Base-by-base conservation (phyloP, 306 rosid species). In the Phaseolus lunatus region DNA sequence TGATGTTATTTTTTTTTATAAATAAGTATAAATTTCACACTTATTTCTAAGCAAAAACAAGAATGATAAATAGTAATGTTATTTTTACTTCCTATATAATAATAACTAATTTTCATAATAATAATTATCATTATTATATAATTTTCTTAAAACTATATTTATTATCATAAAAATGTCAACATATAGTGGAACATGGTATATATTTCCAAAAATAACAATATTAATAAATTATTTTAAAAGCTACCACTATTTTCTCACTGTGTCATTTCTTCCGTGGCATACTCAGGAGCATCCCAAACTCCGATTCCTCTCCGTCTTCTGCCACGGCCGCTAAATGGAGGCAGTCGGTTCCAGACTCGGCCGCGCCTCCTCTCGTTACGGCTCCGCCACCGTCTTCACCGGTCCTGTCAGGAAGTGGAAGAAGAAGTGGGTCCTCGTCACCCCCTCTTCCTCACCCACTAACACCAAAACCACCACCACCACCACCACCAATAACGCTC, bases 381-480 rank as follows among this genome's bases (percentile, higher is more conserved):
- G 98, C 73, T 78, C 95, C 68, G 77, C 99, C 4, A 33, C 97
- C 11, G 99, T 92, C 9, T 96, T 96, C 90, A 92, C 81, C 31
- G 99, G 99, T 65, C 97, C 98, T 2, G 99, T 96, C 12, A 66
- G 99, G 64, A 92, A 88, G 83, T 95, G 99, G 99, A 88, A 89
- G 94, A 96, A 96, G 92, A 89, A 83, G 75, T 96, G 99, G 99
- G 98, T 92, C 48, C 88, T 87, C 69, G 97, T 90, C 33, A 73
- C 97, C 1, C 78, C 90, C 6, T 82, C 96, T 61, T 79, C 82
- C 35, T 12, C 71, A 7, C 53, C 43, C 47, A 70, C 16, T 35
- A 77, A 72, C 1, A 12, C 4, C n/a, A n/a, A n/a, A n/a, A n/a
- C n/a, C 35, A 31, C 0, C 44, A 39, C 26, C 54, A 70, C 15